Percentiles rank a stretch among this genome's conserved stretches.
Conservation (phyloP, 148 eudicot species). For the Euryodendron excelsum region DNA sequence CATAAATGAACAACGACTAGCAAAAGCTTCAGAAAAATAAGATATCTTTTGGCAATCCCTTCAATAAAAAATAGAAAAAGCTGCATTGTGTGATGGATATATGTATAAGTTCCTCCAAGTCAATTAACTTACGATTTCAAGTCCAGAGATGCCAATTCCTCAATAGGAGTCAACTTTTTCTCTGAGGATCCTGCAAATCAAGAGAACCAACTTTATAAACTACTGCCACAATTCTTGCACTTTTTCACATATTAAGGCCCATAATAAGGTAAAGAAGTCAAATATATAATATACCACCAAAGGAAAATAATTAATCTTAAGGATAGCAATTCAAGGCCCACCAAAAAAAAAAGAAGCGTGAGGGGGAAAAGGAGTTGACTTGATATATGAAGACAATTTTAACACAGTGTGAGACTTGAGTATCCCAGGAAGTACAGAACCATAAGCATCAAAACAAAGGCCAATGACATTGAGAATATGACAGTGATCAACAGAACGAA, state of each 20-base stretch:
- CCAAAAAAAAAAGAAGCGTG: not conserved
- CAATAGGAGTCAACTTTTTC: conserved; percentile 55
- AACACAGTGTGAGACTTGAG: not conserved
- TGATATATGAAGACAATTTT: not conserved
- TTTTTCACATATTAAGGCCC: not conserved
- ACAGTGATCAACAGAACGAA: not conserved
- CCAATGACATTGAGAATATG: not conserved
- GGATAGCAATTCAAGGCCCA: not conserved
- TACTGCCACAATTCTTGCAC: not conserved
- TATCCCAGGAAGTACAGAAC: not conserved
- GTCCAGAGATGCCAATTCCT: conserved; percentile 69
- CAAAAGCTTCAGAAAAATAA: not conserved
- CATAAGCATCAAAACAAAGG: conserved; percentile 3
- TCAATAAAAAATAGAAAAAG: not conserved
- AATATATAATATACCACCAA: not conserved
- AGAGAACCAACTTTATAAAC: not conserved
- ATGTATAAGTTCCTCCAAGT: not conserved
- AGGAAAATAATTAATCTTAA: not conserved
- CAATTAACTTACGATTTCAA: conserved; percentile 46
- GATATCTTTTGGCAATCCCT: not conserved
- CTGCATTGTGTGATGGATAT: not conserved
- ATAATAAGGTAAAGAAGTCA: not conserved
- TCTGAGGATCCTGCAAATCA: conserved; percentile 65
- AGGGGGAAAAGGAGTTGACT: not conserved
- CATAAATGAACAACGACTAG: not conserved